Conservation (phyloP, 352 stramenopile species). For the Pythium biforme region DNA sequence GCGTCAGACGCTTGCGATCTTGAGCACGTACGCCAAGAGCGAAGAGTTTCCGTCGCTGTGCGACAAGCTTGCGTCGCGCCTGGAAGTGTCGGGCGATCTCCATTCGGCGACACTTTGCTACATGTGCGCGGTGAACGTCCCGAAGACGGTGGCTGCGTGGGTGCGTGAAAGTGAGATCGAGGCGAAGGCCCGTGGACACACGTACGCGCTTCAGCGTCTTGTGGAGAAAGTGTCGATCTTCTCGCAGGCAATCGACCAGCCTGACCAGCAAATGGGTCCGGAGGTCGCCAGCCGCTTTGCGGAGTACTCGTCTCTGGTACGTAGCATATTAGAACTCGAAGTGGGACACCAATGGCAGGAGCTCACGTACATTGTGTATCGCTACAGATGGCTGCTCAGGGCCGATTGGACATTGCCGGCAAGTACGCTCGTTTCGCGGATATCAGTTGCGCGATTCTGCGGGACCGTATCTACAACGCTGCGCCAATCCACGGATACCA, state of each 20-base stretch:
- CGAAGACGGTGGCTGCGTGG: slow-evolving; percentile 85
- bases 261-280: slow-evolving; percentile 80
- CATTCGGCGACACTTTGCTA: slow-evolving; percentile 95
- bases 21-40: slow-evolving; percentile 97
- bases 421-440: slow-evolving; percentile 90
- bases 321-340: slow-evolving; percentile 19
- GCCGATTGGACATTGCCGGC: slow-evolving; percentile 87
- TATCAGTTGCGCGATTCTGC: slow-evolving; percentile 77
- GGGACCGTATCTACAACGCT: slow-evolving; percentile 86
- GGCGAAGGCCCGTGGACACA: slow-evolving; percentile 56
- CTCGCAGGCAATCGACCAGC: slow-evolving; percentile 81
- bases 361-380: background rate
- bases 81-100: slow-evolving; percentile 90
- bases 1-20: slow-evolving; percentile 96
- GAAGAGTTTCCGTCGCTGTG: slow-evolving; percentile 97
- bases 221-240: slow-evolving; percentile 97
- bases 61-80: slow-evolving; percentile 89
- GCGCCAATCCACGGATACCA: slow-evolving; percentile 74
- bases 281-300: slow-evolving; percentile 90
- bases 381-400: slow-evolving; percentile 89
- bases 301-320: slow-evolving; percentile 87
- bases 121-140: slow-evolving; percentile 94
- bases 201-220: slow-evolving; percentile 92
- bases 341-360: background rate
- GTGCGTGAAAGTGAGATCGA: slow-evolving; percentile 90